phyloP scores from a whole-genome alignment of 2,329 filamentous ascomycete species.

The Eutypa lata region DNA sequence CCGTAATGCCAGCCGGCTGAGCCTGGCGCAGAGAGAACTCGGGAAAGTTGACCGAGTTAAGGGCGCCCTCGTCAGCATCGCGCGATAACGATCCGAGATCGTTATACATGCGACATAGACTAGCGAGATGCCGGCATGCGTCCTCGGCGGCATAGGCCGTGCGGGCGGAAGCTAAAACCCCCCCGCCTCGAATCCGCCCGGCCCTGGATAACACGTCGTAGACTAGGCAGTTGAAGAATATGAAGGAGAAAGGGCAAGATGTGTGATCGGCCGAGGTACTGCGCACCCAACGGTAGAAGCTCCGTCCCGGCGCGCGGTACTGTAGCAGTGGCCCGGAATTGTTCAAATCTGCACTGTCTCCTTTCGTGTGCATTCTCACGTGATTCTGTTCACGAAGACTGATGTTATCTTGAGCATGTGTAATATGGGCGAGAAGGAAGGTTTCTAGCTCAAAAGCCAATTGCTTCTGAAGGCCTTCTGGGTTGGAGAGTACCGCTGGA shows the following conservation, averaged over 20 bases:
- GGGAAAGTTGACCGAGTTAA: background rate
- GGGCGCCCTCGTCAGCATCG: background rate
- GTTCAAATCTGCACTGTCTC: background rate
- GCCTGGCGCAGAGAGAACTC: background rate
- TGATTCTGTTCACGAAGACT: background rate
- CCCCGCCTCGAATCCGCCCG: background rate
- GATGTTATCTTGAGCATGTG: constrained; percentile 8
- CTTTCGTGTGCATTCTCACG: background rate
- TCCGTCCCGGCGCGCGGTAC: background rate
- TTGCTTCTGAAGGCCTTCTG: background rate
- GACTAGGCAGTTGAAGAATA: constrained; percentile 4
- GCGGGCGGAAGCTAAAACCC: constrained; percentile 1
- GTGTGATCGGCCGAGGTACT: constrained; percentile 6
- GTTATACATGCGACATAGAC: constrained; percentile 5
- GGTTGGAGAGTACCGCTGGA: background rate
- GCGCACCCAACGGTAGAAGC: constrained; percentile 5
- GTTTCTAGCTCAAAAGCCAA: constrained; percentile 5
- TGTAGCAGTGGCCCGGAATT: background rate
- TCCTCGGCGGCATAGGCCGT: constrained; percentile 4
- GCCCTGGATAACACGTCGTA: background rate
- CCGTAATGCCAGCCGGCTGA: background rate
- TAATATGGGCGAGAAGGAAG: constrained; percentile 8
- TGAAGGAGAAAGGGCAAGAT: constrained; percentile 5
- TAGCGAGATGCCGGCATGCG: constrained; percentile 3
- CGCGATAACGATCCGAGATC: background rate